phyloP scores from a whole-genome alignment of 805 yeast species.

The Priceomyces castillae region DNA sequence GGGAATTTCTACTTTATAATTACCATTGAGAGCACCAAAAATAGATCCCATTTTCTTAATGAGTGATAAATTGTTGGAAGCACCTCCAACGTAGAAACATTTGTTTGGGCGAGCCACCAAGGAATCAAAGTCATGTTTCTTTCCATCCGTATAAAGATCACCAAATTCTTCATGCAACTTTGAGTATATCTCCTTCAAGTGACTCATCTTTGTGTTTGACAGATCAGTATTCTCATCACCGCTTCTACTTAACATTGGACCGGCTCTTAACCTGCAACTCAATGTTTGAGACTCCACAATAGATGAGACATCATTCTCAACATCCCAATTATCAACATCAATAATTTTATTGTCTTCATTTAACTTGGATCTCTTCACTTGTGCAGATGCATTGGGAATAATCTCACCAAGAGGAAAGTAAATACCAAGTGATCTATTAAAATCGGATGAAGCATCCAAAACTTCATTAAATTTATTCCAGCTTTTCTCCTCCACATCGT shows the following conservation, averaged over 20 bases:
- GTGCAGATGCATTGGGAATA: slow-evolving; percentile 75
- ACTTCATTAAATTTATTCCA: slow-evolving; percentile 65
- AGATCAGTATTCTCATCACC: slow-evolving; percentile 1
- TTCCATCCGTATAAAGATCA: slow-evolving; percentile 48
- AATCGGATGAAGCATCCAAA: slow-evolving; percentile 36
- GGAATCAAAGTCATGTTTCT: slow-evolving; percentile 41
- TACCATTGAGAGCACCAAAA: slow-evolving; percentile 63
- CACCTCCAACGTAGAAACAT: slow-evolving; percentile 85
- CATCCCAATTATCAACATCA: slow-evolving; percentile 40
- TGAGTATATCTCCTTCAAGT: slow-evolving; percentile 21
- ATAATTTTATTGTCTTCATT: slow-evolving; percentile 22
- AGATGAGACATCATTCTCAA: slow-evolving; percentile 64
- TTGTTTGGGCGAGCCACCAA: slow-evolving; percentile 59
- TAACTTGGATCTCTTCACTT: slow-evolving; percentile 52
- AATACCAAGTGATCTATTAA: slow-evolving; percentile 59
- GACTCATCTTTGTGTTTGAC: slow-evolving; percentile 8
- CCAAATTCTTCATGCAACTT: slow-evolving; percentile 35
- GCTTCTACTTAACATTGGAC: slow-evolving; percentile 60
- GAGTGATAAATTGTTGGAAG: slow-evolving; percentile 68
- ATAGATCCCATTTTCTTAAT: slow-evolving; percentile 67
- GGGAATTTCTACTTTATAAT: slow-evolving; percentile 69
- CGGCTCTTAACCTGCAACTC: slow-evolving; percentile 75
- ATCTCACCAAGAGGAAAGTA: slow-evolving; percentile 91
- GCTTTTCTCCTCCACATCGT: slow-evolving; percentile 27
- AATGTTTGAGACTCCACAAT: slow-evolving; percentile 87